Evolutionary conservation across 805 yeast genomes (phyloP).

Genomic region (Metschnikowia dekortorum): DNA sequence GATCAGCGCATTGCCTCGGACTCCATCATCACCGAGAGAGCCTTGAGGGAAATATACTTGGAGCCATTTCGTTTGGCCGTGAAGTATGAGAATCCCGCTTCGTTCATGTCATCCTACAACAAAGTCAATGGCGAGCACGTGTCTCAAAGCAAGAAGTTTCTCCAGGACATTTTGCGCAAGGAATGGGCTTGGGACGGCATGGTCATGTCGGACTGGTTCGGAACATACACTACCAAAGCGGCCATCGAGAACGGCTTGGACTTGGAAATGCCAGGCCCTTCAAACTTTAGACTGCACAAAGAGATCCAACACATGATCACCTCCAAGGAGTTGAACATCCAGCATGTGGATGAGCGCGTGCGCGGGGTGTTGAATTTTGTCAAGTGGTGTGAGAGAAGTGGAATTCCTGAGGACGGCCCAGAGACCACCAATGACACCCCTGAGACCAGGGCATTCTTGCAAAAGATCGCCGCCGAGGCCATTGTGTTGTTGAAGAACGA

Average conservation of each 20-base stretch:
- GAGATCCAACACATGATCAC: conserved; percentile 22
- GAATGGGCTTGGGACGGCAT: conserved; percentile 35
- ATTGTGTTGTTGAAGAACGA: conserved; percentile 58
- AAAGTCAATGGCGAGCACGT: conserved; percentile 30
- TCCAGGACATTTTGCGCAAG: conserved; percentile 21
- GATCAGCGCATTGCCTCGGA: conserved; percentile 27
- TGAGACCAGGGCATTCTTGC: conserved; percentile 20
- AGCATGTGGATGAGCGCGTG: conserved; percentile 25
- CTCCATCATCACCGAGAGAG: conserved; percentile 27
- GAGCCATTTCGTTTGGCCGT: conserved; percentile 33
- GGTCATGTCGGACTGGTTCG: conserved; percentile 34
- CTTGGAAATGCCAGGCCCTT: conserved; percentile 35
- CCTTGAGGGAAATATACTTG: conserved; percentile 30
- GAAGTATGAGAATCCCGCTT: conserved; percentile 24
- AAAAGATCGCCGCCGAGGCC: conserved; percentile 35
- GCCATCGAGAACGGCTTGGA: conserved; percentile 28
- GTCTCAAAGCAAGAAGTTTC: conserved; percentile 22
- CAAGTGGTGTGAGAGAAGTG: conserved; percentile 19
- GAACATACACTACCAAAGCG: conserved; percentile 25
- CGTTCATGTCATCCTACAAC: conserved; percentile 31
- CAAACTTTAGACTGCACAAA: conserved; percentile 18
- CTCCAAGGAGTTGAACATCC: conserved; percentile 23
- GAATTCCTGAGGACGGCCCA: conserved; percentile 20
- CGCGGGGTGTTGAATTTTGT: conserved; percentile 24
- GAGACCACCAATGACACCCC: conserved; percentile 23